Percentiles rank a stretch among this genome's conserved stretches.
These are phyloP conservation scores for Xylaria telfairii DNA, from an alignment of 495 filamentous ascomycete genomes.

Conservation along the genomic window DNA sequence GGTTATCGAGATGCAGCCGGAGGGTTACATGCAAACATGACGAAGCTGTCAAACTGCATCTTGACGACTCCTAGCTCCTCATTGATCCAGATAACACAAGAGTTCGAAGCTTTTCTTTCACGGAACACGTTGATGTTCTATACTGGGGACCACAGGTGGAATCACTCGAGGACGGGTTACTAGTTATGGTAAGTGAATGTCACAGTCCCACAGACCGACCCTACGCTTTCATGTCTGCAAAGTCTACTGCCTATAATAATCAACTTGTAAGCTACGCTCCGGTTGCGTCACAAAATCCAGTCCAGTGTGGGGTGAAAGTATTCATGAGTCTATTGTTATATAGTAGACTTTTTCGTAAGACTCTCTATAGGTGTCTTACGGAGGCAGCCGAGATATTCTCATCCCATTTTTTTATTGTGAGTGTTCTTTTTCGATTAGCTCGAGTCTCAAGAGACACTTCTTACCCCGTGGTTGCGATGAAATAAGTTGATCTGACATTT, in stretches of 20 bases:
- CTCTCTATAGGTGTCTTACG: not conserved
- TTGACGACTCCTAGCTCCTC: not conserved
- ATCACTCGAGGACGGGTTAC: not conserved
- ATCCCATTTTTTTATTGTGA: not conserved
- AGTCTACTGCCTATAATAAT: not conserved
- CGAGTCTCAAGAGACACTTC: constrained; percentile 56
- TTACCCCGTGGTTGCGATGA: constrained; percentile 62
- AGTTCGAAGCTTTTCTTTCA: not conserved
- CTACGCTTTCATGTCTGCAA: not conserved
- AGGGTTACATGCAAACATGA: constrained; percentile 10
- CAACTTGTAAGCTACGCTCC: not conserved
- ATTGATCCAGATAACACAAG: not conserved
- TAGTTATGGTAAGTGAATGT: not conserved
- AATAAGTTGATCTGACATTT: constrained; percentile 67
- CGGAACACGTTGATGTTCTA: not conserved
- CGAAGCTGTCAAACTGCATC: constrained; percentile 11
- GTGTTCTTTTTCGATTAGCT: constrained; percentile 29
- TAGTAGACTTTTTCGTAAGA: not conserved
- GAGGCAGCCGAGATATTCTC: not conserved
- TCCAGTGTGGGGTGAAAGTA: not conserved
- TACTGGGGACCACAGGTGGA: not conserved
- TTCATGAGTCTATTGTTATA: not conserved
- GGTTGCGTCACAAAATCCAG: not conserved
- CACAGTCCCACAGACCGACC: not conserved
- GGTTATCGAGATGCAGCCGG: constrained; percentile 26